A percentile compares a stretch with the other conserved stretches of the same genome.
phyloP scores from a whole-genome alignment of 371 early-diverging fungal genomes.

The Mortierella sp. region DNA sequence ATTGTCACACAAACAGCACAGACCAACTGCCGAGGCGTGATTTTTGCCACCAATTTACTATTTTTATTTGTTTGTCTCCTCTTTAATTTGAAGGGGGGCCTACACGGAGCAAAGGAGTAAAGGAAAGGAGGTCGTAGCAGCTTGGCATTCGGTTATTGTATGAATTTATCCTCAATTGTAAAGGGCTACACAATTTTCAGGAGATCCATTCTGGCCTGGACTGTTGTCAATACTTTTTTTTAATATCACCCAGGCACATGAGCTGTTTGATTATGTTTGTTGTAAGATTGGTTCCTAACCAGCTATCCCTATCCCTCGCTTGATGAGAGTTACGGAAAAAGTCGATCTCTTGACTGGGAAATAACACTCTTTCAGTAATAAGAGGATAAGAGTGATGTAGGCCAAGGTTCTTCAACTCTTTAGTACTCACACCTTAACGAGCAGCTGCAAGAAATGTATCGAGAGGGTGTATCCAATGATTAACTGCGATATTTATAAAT shows the following conservation, averaged over 20 bases:
- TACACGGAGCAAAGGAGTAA: constrained; percentile 7
- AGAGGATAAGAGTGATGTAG: too few species aligned
- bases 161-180: background rate
- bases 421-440: too few species aligned
- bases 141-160: background rate
- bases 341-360: too few species aligned
- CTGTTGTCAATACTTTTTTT: background rate
- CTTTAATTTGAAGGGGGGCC: background rate
- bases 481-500: too few species aligned
- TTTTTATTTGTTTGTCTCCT: background rate
- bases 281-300: background rate
- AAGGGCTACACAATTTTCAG: background rate
- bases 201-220: background rate
- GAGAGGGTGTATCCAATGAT: too few species aligned
- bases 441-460: too few species aligned
- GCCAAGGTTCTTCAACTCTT: too few species aligned
- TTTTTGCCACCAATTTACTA: constrained; percentile 1
- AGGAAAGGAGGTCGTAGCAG: background rate
- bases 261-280: background rate
- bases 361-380: too few species aligned
- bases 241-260: background rate
- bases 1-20: constrained; percentile 1
- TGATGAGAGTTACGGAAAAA: too few species aligned
- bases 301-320: background rate
- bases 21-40: background rate